Conservation (phyloP, 306 rosid species). For the Notholithocarpus densiflorus region DNA sequence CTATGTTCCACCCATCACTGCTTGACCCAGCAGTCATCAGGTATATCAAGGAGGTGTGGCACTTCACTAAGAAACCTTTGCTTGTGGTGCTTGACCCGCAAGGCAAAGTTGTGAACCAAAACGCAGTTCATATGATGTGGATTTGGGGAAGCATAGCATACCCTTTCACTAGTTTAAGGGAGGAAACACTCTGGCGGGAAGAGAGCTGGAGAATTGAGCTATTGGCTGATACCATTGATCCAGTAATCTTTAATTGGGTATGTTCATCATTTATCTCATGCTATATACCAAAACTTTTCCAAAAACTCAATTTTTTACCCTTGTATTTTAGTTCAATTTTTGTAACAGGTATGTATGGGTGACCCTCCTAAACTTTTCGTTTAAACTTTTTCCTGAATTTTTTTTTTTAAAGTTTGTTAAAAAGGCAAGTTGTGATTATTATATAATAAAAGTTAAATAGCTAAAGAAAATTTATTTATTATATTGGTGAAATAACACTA, state of each 20-base stretch:
- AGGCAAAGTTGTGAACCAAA: constrained; percentile 48
- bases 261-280: neutral
- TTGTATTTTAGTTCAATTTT: too few relatives aligned
- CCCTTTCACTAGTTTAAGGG: constrained; percentile 50
- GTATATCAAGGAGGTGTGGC: constrained; percentile 57
- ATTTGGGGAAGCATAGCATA: constrained; percentile 67
- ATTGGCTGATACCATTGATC: constrained; percentile 44
- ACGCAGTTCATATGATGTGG: constrained; percentile 74
- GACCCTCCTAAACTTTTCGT: too few relatives aligned
- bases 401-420: too few relatives aligned
- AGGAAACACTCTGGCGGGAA: constrained; percentile 53
- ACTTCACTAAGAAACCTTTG: constrained; percentile 44
- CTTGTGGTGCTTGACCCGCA: constrained; percentile 55
- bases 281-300: neutral
- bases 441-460: too few relatives aligned
- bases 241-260: constrained; percentile 41
- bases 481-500: too few relatives aligned
- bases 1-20: constrained; percentile 39
- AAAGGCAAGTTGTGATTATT: too few relatives aligned
- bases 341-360: too few relatives aligned
- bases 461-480: too few relatives aligned
- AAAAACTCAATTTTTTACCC: too few relatives aligned
- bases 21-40: constrained; percentile 35
- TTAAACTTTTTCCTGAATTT: too few relatives aligned
- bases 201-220: constrained; percentile 52